phyloP scores from a whole-genome alignment of 1,284 basidiomycete genomes.

The Meripilus lineatus region DNA sequence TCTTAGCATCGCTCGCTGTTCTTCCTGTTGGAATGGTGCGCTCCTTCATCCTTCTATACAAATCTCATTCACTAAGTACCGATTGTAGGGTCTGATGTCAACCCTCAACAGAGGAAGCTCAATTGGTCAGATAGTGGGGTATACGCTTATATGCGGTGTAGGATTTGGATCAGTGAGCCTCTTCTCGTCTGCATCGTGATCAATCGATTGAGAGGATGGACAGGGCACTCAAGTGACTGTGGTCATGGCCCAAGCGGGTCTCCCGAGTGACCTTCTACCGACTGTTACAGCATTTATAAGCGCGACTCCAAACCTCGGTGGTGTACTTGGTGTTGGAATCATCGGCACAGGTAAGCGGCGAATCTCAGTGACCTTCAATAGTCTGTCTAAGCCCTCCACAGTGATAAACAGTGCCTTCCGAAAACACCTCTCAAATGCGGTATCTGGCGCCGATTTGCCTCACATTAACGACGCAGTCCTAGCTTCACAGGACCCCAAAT shows the following conservation, averaged over 20 bases:
- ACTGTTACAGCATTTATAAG: conserved; percentile 29
- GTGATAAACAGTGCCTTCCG: conserved; percentile 13
- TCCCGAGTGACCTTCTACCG: conserved; percentile 24
- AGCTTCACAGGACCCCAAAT: conserved; percentile 10
- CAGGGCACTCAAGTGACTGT: conserved; percentile 26
- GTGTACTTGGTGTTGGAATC: conserved; percentile 29
- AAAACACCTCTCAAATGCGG: conserved; percentile 11
- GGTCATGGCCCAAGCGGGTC: conserved; percentile 28
- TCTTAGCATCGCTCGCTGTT: conserved; percentile 18
- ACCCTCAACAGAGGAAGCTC: conserved; percentile 25
- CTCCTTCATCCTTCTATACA: neutral
- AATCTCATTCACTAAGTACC: neutral
- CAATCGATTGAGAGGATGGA: neutral
- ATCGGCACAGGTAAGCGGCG: conserved; percentile 22
- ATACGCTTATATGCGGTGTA: conserved; percentile 25
- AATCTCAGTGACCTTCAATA: neutral
- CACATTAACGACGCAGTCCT: conserved; percentile 17
- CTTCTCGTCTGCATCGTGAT: neutral
- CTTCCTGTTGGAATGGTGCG: conserved; percentile 20
- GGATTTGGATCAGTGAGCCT: conserved; percentile 23
- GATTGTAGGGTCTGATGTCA: conserved; percentile 24
- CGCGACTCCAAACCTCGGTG: conserved; percentile 26
- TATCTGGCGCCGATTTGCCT: conserved; percentile 2
- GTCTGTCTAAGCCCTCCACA: neutral
- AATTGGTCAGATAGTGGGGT: conserved; percentile 26